Conservation (phyloP, 2,329 filamentous ascomycete genomes). For the Pestalotiopsis sp. region DNA sequence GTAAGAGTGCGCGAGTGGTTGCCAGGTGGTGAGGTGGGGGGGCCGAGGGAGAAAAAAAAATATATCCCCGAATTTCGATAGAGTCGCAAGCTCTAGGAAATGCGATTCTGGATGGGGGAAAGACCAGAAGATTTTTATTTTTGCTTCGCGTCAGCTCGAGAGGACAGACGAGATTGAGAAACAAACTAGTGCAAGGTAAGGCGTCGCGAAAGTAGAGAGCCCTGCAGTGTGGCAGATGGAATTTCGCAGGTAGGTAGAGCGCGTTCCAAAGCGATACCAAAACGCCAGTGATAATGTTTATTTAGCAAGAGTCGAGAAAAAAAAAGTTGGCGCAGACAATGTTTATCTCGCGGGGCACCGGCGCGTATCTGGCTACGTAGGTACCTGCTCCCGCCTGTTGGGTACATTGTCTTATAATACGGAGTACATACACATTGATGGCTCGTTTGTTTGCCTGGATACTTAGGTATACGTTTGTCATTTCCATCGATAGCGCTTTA, state of each 20-base stretch:
- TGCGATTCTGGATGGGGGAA: background rate
- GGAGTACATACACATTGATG: too few relatives aligned
- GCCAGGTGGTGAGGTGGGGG: background rate
- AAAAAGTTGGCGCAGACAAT: background rate
- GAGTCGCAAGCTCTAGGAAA: background rate
- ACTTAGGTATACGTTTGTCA: too few relatives aligned
- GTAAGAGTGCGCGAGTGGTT: background rate
- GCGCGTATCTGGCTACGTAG: background rate
- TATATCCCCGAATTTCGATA: background rate
- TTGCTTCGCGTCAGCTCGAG: background rate
- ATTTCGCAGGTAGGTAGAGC: background rate
- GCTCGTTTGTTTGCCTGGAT: too few relatives aligned
- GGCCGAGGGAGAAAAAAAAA: background rate
- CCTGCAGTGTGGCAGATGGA: background rate
- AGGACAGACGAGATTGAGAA: background rate
- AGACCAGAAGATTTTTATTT: background rate
- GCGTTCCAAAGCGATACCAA: background rate
- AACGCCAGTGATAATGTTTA: background rate
- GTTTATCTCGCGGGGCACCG: background rate
- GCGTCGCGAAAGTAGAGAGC: background rate
- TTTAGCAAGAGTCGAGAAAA: background rate
- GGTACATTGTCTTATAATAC: background rate
- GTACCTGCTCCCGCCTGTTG: background rate
- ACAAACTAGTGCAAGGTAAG: background rate
- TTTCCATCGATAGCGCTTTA: too few relatives aligned